These are phyloP conservation scores for Oemleria cerasiformis DNA, from an alignment of 306 rosid species.

Conservation along the genomic window DNA sequence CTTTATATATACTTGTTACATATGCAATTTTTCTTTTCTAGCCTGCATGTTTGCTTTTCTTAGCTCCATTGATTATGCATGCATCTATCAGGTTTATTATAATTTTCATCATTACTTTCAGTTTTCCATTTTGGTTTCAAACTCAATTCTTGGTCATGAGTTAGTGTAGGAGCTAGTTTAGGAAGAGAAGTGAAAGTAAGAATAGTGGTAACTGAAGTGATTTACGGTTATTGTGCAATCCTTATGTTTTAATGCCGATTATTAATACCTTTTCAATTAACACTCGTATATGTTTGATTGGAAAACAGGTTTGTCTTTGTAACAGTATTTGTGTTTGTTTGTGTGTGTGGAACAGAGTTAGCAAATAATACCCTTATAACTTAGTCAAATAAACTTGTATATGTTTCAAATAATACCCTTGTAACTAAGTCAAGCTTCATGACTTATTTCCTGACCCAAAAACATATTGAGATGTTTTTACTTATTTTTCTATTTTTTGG, in stretches of 20 bases:
- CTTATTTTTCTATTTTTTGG: background rate
- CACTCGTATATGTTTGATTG: background rate
- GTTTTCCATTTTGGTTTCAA: background rate
- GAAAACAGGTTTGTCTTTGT: background rate
- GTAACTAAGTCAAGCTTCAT: background rate
- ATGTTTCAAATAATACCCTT: no score
- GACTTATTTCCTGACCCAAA: background rate
- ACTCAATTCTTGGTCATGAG: background rate
- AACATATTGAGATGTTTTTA: background rate
- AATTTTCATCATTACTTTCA: background rate
- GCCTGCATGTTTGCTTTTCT: background rate
- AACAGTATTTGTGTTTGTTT: background rate
- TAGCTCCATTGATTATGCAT: background rate
- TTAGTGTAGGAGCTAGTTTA: background rate
- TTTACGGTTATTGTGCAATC: background rate
- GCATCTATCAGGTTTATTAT: background rate
- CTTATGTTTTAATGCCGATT: background rate
- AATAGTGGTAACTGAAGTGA: background rate
- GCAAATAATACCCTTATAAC: no score
- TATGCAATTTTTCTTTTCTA: background rate
- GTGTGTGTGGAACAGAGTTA: background rate
- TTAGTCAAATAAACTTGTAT: no score
- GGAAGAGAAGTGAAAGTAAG: background rate
- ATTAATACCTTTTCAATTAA: background rate
- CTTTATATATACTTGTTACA: background rate